Evolutionary conservation across 2,329 filamentous ascomycete species (phyloP).

Genomic region (Salinomyces thailandicus): DNA sequence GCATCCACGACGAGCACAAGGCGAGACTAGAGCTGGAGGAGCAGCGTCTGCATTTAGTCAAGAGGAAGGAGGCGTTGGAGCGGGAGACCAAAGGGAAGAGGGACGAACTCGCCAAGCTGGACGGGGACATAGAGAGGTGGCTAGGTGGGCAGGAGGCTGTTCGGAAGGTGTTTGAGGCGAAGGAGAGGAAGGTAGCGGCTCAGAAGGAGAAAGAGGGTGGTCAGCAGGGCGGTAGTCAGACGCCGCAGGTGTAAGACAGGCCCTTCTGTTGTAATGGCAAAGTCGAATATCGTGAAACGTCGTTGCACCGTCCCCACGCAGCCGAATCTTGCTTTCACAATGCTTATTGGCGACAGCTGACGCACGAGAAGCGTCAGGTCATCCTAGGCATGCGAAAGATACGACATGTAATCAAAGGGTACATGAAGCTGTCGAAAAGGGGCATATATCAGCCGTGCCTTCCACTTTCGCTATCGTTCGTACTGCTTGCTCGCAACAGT

Average conservation of each 20-base stretch:
- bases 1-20: constrained; percentile 80
- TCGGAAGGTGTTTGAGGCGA: constrained; percentile 20
- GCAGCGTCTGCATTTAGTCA: constrained; percentile 53
- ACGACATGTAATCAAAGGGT: too few species aligned
- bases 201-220: neutral
- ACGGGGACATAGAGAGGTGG: constrained; percentile 67
- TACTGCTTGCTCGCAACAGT: too few species aligned
- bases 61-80: constrained; percentile 58
- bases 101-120: constrained; percentile 81
- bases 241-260: neutral
- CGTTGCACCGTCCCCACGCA: too few species aligned
- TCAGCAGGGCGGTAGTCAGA: neutral
- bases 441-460: too few species aligned
- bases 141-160: constrained; percentile 17
- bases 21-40: constrained; percentile 80
- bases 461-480: too few species aligned
- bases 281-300: too few species aligned
- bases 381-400: too few species aligned
- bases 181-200: constrained; percentile 13
- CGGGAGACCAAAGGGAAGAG: constrained; percentile 84
- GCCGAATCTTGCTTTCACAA: too few species aligned
- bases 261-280: too few species aligned
- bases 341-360: too few species aligned
- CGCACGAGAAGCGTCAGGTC: too few species aligned
- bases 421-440: too few species aligned